Evolutionary conservation across 768 basidiomycete species (phyloP).

Genomic region (Cystobasidium ongulense): DNA sequence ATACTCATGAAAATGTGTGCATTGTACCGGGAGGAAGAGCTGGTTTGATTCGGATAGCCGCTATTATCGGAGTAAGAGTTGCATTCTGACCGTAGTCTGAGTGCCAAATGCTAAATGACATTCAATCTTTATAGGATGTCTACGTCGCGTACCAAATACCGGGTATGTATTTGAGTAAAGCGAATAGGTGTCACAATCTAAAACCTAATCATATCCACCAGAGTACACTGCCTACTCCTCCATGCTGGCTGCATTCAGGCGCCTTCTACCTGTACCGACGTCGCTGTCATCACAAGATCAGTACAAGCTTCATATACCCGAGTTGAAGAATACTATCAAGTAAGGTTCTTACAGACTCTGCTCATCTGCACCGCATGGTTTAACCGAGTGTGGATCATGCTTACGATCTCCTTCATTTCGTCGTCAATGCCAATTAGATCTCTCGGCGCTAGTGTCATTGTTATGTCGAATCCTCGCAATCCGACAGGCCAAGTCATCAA

Average conservation of each 20-base stretch:
- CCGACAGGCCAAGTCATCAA: conserved; percentile 79
- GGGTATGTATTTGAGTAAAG: no score
- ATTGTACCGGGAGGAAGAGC: conserved; percentile 85
- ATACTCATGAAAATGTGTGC: conserved; percentile 60
- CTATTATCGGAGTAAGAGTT: conserved; percentile 65
- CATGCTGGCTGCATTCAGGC: conserved; percentile 34
- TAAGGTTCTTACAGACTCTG: conserved; percentile 21
- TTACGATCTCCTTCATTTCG: no score
- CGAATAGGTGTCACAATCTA: no score
- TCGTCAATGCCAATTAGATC: no score
- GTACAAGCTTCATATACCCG: conserved; percentile 69
- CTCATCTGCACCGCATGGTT: background rate
- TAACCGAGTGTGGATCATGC: no score
- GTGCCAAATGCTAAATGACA: background rate
- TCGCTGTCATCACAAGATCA: conserved; percentile 46
- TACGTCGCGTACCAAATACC: conserved; percentile 76
- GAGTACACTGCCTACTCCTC: conserved; percentile 29
- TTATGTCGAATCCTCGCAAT: conserved; percentile 91
- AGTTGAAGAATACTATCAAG: conserved; percentile 50
- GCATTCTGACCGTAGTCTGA: background rate
- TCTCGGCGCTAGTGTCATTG: conserved; percentile 55
- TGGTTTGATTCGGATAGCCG: conserved; percentile 70
- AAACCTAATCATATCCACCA: background rate
- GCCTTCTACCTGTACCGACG: conserved; percentile 37
- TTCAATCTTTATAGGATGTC: conserved; percentile 34